Evolutionary conservation across 805 yeast species (phyloP).

Genomic region (Yarrowia osloensis): DNA sequence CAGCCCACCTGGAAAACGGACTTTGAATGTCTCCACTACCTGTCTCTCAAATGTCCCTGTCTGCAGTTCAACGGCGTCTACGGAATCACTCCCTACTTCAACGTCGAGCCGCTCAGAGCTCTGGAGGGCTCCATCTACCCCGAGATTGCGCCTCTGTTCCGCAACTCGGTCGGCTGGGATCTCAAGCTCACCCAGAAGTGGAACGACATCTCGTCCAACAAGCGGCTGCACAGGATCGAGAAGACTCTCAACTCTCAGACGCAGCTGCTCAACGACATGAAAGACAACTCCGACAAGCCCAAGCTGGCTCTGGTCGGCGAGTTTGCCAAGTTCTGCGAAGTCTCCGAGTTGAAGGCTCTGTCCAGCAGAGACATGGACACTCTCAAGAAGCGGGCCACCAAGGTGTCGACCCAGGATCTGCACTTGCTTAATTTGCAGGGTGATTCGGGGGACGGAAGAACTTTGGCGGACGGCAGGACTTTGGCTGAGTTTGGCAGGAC

Average conservation of each 20-base stretch:
- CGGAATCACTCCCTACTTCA: background rate
- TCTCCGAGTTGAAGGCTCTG: background rate
- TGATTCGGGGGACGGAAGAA: too few relatives aligned
- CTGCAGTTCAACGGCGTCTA: background rate
- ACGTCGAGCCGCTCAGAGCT: background rate
- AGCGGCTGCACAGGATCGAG: background rate
- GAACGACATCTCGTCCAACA: background rate
- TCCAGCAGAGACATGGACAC: background rate
- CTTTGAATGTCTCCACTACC: background rate
- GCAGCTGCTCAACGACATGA: background rate
- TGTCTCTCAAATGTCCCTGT: background rate
- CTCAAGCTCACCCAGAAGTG: background rate
- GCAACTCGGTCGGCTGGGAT: background rate
- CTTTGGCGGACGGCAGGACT: too few relatives aligned
- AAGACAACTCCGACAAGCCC: background rate
- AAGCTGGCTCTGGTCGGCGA: background rate
- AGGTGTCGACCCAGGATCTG: too few relatives aligned
- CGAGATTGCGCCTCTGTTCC: background rate
- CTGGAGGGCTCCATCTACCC: background rate
- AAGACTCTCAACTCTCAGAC: background rate
- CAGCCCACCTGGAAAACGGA: background rate
- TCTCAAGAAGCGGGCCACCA: background rate
- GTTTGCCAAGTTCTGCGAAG: background rate
- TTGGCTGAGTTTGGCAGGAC: too few relatives aligned
- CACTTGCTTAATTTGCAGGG: too few relatives aligned